Evolutionary conservation across 345 rosid genomes (phyloP).

Genomic region (Acer negundo): DNA sequence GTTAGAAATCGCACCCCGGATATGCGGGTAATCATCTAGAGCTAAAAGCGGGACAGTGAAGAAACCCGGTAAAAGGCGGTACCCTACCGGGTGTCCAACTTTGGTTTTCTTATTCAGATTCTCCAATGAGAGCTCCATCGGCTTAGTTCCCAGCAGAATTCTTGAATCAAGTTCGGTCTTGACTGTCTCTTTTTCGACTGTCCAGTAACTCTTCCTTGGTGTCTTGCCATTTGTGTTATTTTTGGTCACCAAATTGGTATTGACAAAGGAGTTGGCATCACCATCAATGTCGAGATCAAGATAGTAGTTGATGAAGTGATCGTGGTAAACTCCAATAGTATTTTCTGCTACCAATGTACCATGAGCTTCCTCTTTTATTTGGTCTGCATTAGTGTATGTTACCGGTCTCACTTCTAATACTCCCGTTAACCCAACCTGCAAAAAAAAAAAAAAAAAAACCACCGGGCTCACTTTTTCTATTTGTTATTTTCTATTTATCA

Average conservation of each 20-base stretch:
- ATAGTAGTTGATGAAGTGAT: constrained; percentile 52
- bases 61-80: constrained; percentile 40
- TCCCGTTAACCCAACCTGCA: constrained; percentile 53
- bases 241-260: constrained; percentile 38
- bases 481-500: too few species aligned
- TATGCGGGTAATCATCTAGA: constrained; percentile 45
- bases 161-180: constrained; percentile 47
- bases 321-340: constrained; percentile 42
- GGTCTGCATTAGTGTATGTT: constrained; percentile 32
- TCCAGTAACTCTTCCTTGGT: constrained; percentile 60
- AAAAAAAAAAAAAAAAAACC: neutral
- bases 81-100: constrained; percentile 44
- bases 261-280: constrained; percentile 41
- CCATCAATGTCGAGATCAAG: constrained; percentile 65
- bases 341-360: constrained; percentile 51
- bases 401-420: constrained; percentile 43
- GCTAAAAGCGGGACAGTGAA: constrained; percentile 24
- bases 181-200: constrained; percentile 36
- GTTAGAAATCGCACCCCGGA: constrained; percentile 49
- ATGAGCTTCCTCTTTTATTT: constrained; percentile 41
- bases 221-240: constrained; percentile 15
- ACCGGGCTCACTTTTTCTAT: too few species aligned
- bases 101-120: constrained; percentile 50
- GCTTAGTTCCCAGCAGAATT: constrained; percentile 29
- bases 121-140: constrained; percentile 37